Evolutionary conservation across 805 yeast species (phyloP).

Genomic region (Ogataea trehaloabstinens): DNA sequence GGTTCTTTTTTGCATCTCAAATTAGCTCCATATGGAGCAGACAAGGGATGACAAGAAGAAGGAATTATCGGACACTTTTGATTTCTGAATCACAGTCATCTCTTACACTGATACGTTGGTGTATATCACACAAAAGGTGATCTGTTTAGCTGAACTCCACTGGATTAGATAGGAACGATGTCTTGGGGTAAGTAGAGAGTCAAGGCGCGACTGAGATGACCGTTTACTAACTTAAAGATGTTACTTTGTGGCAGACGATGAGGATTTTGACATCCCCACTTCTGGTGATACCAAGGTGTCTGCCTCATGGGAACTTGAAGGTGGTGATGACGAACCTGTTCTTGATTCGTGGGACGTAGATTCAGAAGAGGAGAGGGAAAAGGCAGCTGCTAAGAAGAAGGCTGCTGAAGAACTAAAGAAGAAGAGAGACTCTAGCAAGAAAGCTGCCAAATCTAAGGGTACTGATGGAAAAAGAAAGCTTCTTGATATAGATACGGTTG

Average conservation of each 20-base stretch:
- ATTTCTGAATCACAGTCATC: too few species aligned
- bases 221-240: neutral
- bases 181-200: constrained; percentile 23
- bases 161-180: too few species aligned
- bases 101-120: too few species aligned
- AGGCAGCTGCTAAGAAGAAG: constrained; percentile 33
- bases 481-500: constrained; percentile 65
- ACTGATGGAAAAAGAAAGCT: constrained; percentile 47
- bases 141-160: too few species aligned
- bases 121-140: too few species aligned
- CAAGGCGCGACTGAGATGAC: neutral
- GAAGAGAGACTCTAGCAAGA: constrained; percentile 28
- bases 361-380: constrained; percentile 56
- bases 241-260: constrained; percentile 69
- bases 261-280: constrained; percentile 75
- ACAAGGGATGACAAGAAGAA: too few species aligned
- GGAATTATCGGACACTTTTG: too few species aligned
- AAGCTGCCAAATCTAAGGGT: constrained; percentile 38
- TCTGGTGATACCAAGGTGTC: constrained; percentile 38
- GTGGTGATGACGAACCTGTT: constrained; percentile 71
- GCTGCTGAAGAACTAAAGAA: constrained; percentile 21
- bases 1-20: too few species aligned
- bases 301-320: constrained; percentile 73
- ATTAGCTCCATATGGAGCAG: too few species aligned
- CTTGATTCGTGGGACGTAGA: constrained; percentile 89